These are phyloP conservation scores for Hippophae rhamnoides DNA, from an alignment of 306 rosid genomes.

Conservation along the genomic window DNA sequence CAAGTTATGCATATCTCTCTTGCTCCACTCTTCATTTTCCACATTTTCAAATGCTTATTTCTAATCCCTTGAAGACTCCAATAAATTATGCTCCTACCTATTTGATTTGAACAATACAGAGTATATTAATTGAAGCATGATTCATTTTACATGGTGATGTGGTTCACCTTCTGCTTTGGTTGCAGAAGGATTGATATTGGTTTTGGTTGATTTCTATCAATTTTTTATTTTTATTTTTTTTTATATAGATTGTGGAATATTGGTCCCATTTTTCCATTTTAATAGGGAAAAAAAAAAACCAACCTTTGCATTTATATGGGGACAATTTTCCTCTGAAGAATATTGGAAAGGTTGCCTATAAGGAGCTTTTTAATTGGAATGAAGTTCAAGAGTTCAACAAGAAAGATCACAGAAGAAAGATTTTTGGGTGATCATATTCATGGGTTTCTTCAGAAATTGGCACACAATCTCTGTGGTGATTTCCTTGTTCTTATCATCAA, in stretches of 20 bases:
- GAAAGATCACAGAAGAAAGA: conserved; percentile 19
- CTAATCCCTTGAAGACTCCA: conserved; percentile 36
- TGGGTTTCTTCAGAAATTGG: conserved; percentile 43
- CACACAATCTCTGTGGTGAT: conserved; percentile 24
- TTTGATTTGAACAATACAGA: conserved; percentile 28
- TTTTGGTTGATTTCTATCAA: too few relatives aligned
- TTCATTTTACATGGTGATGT: conserved; percentile 12
- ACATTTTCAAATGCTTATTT: conserved; percentile 7
- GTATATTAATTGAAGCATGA: conserved; percentile 6
- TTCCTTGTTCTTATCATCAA: conserved; percentile 24
- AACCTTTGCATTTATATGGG: too few relatives aligned
- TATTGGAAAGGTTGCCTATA: background rate
- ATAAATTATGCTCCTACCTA: conserved; percentile 5
- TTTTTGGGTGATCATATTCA: conserved; percentile 25
- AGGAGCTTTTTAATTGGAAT: conserved; percentile 21
- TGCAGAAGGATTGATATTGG: too few relatives aligned
- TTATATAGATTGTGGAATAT: too few relatives aligned
- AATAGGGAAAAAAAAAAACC: too few relatives aligned
- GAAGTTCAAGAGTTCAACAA: conserved; percentile 24
- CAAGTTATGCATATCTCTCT: background rate
- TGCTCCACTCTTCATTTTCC: background rate
- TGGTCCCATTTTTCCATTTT: too few relatives aligned
- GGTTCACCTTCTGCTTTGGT: background rate
- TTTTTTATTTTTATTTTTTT: too few relatives aligned
- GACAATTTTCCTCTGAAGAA: too few relatives aligned